A percentile compares a stretch with the other conserved stretches of the same genome.
These are phyloP conservation scores for Mrakia gelida DNA, from an alignment of 768 basidiomycete species.

Conservation along the genomic window DNA sequence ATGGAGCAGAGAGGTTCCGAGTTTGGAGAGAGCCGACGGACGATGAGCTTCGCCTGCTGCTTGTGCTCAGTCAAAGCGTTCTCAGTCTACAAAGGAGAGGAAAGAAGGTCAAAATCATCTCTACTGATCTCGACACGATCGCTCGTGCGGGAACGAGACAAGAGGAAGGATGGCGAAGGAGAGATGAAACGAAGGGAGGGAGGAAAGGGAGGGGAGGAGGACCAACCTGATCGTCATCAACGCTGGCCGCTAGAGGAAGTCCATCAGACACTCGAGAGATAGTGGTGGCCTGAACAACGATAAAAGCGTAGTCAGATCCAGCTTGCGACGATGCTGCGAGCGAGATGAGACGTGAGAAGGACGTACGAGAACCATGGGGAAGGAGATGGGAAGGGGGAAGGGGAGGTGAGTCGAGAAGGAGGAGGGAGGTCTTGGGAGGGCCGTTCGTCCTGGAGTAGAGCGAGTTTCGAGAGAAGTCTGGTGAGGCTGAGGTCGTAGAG, in stretches of 20 bases:
- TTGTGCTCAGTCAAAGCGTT: slow-evolving; percentile 93
- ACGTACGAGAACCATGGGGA: slow-evolving; percentile 10
- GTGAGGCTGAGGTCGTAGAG: background rate
- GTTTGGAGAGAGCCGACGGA: slow-evolving; percentile 87
- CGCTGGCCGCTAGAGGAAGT: slow-evolving; percentile 87
- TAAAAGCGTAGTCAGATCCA: background rate
- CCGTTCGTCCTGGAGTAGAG: background rate
- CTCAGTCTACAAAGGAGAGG: slow-evolving; percentile 63
- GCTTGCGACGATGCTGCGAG: background rate
- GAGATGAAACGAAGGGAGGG: too few species aligned
- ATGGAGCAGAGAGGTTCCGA: slow-evolving; percentile 95
- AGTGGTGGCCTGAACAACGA: slow-evolving; percentile 17
- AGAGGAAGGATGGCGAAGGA: background rate
- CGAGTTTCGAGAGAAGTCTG: background rate
- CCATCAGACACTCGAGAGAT: slow-evolving; percentile 38
- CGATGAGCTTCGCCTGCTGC: slow-evolving; percentile 95
- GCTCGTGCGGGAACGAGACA: background rate
- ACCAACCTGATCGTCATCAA: slow-evolving; percentile 90
- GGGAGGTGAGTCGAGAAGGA: background rate
- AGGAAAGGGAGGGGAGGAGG: slow-evolving; percentile 8
- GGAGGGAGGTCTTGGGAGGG: background rate
- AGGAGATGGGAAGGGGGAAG: background rate
- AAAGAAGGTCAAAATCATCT: background rate
- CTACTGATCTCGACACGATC: background rate
- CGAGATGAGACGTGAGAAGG: background rate